phyloP scores from a whole-genome alignment of 768 basidiomycete species.

The Butyriboletus loyo region DNA sequence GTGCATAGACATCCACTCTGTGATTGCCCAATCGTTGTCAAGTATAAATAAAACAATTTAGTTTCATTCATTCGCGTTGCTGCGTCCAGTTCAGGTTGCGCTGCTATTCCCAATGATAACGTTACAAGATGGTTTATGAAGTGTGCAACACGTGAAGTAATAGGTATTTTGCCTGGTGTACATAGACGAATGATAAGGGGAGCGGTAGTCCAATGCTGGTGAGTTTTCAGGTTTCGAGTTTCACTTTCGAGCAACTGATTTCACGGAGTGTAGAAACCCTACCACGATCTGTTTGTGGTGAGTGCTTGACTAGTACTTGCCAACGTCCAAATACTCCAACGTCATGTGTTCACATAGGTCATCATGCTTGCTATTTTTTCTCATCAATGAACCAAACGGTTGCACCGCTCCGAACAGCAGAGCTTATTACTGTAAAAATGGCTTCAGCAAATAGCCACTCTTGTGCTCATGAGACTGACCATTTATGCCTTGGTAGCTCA shows the following conservation, averaged over 20 bases:
- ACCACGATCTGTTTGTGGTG: not conserved
- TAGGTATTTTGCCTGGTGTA: not conserved
- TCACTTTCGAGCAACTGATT: not conserved
- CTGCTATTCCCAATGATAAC: not conserved
- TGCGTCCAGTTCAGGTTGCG: not conserved
- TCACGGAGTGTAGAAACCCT: not conserved
- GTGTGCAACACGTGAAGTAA: not conserved
- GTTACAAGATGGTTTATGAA: not conserved
- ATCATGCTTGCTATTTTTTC: not conserved
- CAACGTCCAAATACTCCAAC: not conserved
- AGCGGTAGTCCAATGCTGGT: not conserved
- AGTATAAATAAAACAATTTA: constrained; percentile 12
- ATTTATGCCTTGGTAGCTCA: not conserved
- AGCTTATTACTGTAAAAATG: not conserved
- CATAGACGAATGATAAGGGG: not conserved
- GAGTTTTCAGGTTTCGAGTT: not conserved
- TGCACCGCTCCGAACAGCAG: not conserved
- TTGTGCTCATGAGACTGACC: not conserved
- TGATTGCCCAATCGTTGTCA: constrained; percentile 69
- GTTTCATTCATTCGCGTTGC: not conserved
- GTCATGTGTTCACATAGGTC: not conserved
- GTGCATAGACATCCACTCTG: constrained; percentile 72
- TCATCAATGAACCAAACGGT: not conserved
- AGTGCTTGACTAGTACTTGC: not conserved
- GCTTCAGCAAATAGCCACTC: not conserved